phyloP scores from a whole-genome alignment of 176 grass and related monocot species.

The Oryza glaberrima region DNA sequence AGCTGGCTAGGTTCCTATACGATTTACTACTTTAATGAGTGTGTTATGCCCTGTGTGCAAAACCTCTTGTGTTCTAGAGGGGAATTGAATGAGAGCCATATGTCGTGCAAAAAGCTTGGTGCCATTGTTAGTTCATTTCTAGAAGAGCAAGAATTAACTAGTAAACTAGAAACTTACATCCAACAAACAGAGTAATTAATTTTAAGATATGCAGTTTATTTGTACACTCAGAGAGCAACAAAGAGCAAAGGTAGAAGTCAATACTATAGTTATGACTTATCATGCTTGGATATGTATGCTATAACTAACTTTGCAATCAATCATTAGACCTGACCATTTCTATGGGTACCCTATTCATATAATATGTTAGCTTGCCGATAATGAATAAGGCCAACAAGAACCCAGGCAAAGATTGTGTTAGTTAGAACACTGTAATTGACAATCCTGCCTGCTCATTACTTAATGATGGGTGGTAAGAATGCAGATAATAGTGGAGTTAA shows the following conservation, averaged over 20 bases:
- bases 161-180: neutral
- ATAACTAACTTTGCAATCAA: neutral
- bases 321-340: too few relatives aligned
- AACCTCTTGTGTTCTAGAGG: neutral
- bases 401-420: too few relatives aligned
- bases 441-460: too few relatives aligned
- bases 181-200: neutral
- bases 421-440: too few relatives aligned
- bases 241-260: neutral
- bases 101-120: neutral
- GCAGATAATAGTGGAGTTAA: too few relatives aligned
- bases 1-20: neutral
- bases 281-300: neutral
- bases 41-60: neutral
- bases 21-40: neutral
- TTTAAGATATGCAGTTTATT: neutral
- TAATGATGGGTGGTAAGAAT: neutral
- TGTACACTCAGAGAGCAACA: neutral
- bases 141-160: conserved; percentile 1
- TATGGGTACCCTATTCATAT: too few relatives aligned
- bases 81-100: neutral
- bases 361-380: too few relatives aligned
- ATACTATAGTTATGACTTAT: neutral
- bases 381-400: too few relatives aligned
- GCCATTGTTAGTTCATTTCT: neutral